Evolutionary conservation across 257 asterid species (phyloP).

Genomic region (Fraxinus excelsior): DNA sequence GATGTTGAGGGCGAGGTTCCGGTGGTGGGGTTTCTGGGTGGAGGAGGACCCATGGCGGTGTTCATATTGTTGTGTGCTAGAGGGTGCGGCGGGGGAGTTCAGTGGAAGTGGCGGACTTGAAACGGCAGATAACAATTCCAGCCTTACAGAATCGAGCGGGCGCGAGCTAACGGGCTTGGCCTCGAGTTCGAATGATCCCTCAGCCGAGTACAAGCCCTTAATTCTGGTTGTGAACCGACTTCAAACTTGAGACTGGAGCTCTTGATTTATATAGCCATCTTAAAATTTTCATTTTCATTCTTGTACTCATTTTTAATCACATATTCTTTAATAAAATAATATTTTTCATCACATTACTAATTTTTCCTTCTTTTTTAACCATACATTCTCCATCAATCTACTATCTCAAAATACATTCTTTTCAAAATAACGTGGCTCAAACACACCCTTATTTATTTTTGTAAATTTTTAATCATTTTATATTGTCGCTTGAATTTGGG

Average conservation of each 20-base stretch:
- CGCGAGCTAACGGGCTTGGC: neutral
- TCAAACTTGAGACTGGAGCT: neutral
- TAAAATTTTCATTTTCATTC: no score
- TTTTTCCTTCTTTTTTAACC: no score
- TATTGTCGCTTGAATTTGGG: no score
- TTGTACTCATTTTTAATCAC: no score
- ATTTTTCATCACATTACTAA: no score
- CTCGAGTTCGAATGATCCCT: neutral
- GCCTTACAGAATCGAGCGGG: neutral
- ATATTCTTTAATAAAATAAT: no score
- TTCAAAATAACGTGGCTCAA: no score
- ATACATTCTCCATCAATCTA: no score
- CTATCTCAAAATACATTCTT: no score
- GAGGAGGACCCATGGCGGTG: constrained; percentile 73
- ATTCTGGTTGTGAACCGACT: neutral
- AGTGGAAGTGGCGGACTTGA: neutral
- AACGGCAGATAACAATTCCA: neutral
- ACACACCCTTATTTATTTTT: no score
- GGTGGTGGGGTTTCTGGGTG: constrained; percentile 46
- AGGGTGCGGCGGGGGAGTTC: neutral
- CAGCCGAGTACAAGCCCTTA: neutral
- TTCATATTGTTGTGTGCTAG: constrained; percentile 37
- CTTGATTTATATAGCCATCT: no score
- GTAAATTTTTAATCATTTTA: no score
- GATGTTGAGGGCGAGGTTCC: constrained; percentile 24